Percentiles rank a stretch among this genome's conserved stretches.
These are phyloP conservation scores for Sindora glabra DNA, from an alignment of 306 rosid genomes.

Conservation along the genomic window DNA sequence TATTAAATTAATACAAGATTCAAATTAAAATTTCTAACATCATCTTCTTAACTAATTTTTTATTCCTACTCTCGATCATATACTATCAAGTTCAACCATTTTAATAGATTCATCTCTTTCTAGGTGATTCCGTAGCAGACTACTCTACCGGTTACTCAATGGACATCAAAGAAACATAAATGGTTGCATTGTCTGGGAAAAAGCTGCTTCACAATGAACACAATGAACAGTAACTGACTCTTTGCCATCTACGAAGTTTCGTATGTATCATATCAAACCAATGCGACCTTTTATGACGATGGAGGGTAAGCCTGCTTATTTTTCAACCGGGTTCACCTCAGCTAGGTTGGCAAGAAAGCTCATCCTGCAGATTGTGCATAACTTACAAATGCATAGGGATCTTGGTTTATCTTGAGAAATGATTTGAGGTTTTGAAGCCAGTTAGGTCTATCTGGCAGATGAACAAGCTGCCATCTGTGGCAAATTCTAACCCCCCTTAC, in stretches of 20 bases:
- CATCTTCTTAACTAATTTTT: not conserved
- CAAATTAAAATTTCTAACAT: too few species aligned
- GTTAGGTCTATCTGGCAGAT: conserved; percentile 37
- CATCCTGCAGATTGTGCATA: conserved; percentile 18
- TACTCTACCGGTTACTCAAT: conserved; percentile 23
- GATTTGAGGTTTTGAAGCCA: conserved; percentile 15
- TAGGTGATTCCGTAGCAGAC: conserved; percentile 59
- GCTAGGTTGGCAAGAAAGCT: conserved; percentile 6
- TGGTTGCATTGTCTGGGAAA: conserved; percentile 18
- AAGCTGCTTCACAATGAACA: too few species aligned
- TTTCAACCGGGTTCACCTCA: conserved; percentile 32
- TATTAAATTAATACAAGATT: too few species aligned
- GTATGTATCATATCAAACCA: conserved; percentile 15
- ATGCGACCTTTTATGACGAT: conserved; percentile 12
- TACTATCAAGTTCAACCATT: not conserved
- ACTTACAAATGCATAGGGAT: conserved; percentile 28
- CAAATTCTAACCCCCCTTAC: conserved; percentile 22
- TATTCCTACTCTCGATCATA: not conserved
- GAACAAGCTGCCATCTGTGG: conserved; percentile 38
- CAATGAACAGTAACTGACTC: not conserved
- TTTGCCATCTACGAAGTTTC: conserved; percentile 20
- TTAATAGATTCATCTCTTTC: conserved; percentile 14
- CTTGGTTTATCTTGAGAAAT: conserved; percentile 11
- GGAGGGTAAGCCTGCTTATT: conserved; percentile 36
- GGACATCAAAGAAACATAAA: conserved; percentile 15